Evolutionary conservation across 2,329 filamentous ascomycete genomes (phyloP), one percentile per base, ranked within the genome.

Genomic region (Rhexocercosporidium sp.): DNA sequence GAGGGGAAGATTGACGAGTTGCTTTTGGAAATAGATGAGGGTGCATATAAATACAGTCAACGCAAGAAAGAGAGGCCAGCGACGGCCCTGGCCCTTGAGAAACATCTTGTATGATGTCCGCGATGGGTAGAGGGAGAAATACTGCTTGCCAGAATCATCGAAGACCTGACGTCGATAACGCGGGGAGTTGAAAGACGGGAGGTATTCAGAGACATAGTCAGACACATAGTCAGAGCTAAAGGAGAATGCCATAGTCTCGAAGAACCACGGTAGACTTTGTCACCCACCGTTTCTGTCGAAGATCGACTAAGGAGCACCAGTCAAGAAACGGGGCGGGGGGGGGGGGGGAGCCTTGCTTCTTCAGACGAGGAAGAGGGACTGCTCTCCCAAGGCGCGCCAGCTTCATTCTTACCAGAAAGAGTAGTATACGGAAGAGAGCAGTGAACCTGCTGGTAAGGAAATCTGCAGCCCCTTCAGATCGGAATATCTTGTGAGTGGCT

Each of bases 1-100:
- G 20, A 57, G 20, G 20, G 54, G 54, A 11, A 39, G 31, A 25
- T 20, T 20, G 20, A 57, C 20, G 31, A 41, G 54, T 37, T 57
- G 54, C 54, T 57, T 39, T 34, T 57, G 54, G 12, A 57, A 57
- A 39, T 57, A 57, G 54, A 39, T 37, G 20, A 57, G 31, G 20
- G 54, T 57, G 20, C 31, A 22, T 37, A 57, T 3, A 18, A 57
- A 27, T 25, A 37, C 34, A 39, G 20, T 22, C 4, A 57, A 41
- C 7, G 54, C 12, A 18, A 57, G 31, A 3, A 57, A 18, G n/a
- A 57, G 31, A 41, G 54, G 54, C 54, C 54, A 57, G 2, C 54
- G 54, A 22, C 54, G 54, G 31, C 29, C 29, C 53, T 57, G 54
- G 31, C 54, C 31, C 20, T 57, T 57, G n/a, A 57, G 20, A 57